phyloP scores from a whole-genome alignment of 2,329 filamentous ascomycete genomes.

The Diaporthe ampelina region DNA sequence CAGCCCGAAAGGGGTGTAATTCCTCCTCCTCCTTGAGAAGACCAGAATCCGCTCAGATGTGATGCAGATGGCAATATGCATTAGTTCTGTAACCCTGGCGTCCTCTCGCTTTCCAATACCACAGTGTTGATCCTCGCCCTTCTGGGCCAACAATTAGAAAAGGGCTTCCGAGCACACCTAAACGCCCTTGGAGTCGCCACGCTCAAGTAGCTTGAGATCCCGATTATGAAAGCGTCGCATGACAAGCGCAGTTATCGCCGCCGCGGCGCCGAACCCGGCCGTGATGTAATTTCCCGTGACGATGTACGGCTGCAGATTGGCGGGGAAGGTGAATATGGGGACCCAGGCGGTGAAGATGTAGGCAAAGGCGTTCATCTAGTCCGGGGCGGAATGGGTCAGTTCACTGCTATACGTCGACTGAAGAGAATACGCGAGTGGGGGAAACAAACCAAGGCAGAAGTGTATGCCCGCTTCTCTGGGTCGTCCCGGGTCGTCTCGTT shows the following conservation, averaged over 20 bases:
- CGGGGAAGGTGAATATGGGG: slow-evolving; percentile 49
- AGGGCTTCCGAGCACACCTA: not conserved
- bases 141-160: too few relatives aligned
- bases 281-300: slow-evolving; percentile 49
- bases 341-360: slow-evolving; percentile 50
- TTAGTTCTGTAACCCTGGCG: too few relatives aligned
- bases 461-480: slow-evolving; percentile 48
- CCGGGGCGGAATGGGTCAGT: not conserved
- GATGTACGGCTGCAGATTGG: slow-evolving; percentile 49
- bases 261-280: slow-evolving; percentile 45
- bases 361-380: slow-evolving; percentile 49
- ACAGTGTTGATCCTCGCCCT: too few relatives aligned
- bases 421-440: not conserved
- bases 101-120: too few relatives aligned
- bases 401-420: not conserved
- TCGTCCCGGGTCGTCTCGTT: slow-evolving; percentile 47
- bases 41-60: too few relatives aligned
- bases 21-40: too few relatives aligned
- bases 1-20: too few relatives aligned
- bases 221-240: slow-evolving; percentile 46
- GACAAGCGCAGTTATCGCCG: slow-evolving; percentile 40
- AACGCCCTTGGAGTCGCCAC: not conserved
- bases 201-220: slow-evolving; percentile 40
- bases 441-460: slow-evolving; percentile 46
- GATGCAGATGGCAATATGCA: too few relatives aligned